Evolutionary conservation across 805 yeast species (phyloP).

Genomic region (Naumovozyma castellii): DNA sequence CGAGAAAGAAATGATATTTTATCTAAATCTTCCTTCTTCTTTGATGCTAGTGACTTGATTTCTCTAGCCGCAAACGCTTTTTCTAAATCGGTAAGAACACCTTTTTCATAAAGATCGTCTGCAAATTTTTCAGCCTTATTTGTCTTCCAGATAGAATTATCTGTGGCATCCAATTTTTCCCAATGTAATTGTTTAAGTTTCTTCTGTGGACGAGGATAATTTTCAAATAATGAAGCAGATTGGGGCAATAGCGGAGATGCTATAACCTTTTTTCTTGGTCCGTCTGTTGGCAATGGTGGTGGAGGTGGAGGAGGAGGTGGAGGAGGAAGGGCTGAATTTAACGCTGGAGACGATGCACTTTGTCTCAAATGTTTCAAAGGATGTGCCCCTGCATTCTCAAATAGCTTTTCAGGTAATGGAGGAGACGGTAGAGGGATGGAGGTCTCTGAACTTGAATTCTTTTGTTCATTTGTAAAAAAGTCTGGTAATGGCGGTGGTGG

Average conservation of each 20-base stretch:
- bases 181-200: slow-evolving; percentile 92
- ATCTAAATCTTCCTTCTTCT: slow-evolving; percentile 38
- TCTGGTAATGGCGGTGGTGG: not conserved
- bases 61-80: slow-evolving; percentile 80
- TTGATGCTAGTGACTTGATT: slow-evolving; percentile 39
- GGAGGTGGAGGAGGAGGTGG: slow-evolving; percentile 32
- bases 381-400: too few species aligned
- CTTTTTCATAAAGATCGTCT: slow-evolving; percentile 59
- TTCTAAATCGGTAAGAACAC: slow-evolving; percentile 78
- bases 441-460: not conserved
- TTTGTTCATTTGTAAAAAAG: not conserved
- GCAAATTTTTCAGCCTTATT: slow-evolving; percentile 48
- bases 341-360: slow-evolving; percentile 7
- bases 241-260: slow-evolving; percentile 30
- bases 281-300: slow-evolving; percentile 16
- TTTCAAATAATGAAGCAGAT: slow-evolving; percentile 34
- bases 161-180: slow-evolving; percentile 83
- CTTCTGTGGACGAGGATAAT: slow-evolving; percentile 57
- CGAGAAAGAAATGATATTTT: slow-evolving; percentile 66
- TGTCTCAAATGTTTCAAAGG: not conserved
- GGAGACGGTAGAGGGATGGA: slow-evolving; percentile 2
- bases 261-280: slow-evolving; percentile 7
- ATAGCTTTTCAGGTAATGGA: too few species aligned
- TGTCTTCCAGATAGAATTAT: slow-evolving; percentile 77
- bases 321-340: slow-evolving; percentile 15